These are phyloP conservation scores for Telopea speciosissima DNA, from an alignment of 177 flowering plant genomes.

Conservation along the genomic window DNA sequence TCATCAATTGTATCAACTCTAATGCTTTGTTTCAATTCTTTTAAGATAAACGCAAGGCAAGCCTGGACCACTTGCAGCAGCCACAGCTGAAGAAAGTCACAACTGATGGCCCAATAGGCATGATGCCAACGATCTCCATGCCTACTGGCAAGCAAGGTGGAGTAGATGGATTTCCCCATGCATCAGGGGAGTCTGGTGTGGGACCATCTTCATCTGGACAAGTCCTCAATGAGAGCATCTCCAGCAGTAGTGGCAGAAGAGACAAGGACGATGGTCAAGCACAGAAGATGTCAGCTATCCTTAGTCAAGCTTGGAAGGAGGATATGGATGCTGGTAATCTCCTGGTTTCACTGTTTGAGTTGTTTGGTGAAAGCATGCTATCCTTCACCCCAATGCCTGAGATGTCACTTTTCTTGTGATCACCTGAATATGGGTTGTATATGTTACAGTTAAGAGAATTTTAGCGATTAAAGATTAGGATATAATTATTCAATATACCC, in stretches of 20 bases:
- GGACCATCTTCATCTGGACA: conserved; percentile 34
- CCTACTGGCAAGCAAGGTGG: conserved; percentile 35
- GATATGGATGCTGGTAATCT: conserved; percentile 56
- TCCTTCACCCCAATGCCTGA: conserved; percentile 57
- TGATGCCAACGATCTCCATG: conserved; percentile 38
- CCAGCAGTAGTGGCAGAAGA: conserved; percentile 33
- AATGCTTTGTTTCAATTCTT: conserved; percentile 7
- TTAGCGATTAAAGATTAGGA: too few relatives aligned
- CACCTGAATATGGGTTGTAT: not conserved
- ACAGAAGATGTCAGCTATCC: conserved; percentile 31
- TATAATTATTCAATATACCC: too few relatives aligned
- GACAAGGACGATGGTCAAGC: conserved; percentile 28
- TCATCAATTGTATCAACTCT: not conserved
- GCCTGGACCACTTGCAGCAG: conserved; percentile 61
- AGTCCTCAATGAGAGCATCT: conserved; percentile 26
- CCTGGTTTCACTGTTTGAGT: conserved; percentile 45
- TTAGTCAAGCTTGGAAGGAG: conserved; percentile 73
- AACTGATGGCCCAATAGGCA: conserved; percentile 41
- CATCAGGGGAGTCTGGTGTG: conserved; percentile 28
- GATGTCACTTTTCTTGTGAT: conserved; percentile 59
- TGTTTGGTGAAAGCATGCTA: conserved; percentile 73
- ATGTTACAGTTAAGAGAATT: too few relatives aligned
- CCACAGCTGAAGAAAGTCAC: conserved; percentile 65
- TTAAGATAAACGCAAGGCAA: conserved; percentile 73
- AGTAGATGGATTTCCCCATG: conserved; percentile 36